These are phyloP conservation scores for Flaveria bidentis DNA, from an alignment of 129 eudicot genomes.

Conservation along the genomic window DNA sequence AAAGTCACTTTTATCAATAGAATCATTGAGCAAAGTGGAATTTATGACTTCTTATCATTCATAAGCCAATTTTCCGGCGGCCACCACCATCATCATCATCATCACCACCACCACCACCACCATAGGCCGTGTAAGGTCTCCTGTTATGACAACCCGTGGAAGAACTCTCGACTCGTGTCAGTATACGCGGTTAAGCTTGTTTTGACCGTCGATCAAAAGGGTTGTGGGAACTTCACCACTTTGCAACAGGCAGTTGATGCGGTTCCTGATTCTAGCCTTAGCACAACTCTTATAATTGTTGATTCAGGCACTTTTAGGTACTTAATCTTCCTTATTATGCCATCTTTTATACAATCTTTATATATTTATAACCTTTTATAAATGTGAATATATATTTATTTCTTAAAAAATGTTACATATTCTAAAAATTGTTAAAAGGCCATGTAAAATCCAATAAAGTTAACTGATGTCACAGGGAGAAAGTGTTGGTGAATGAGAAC, in stretches of 20 bases:
- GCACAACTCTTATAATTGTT: conserved; percentile 59
- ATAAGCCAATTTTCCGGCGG: conserved; percentile 6
- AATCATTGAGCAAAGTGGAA: conserved; percentile 33
- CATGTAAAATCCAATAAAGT: too few relatives aligned
- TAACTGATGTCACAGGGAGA: conserved; percentile 93
- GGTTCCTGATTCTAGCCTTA: conserved; percentile 60
- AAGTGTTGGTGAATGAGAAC: conserved; percentile 49
- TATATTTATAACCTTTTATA: not conserved
- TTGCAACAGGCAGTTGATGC: conserved; percentile 82
- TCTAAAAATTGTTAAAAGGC: too few relatives aligned
- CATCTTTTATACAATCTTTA: not conserved
- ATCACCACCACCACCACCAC: conserved; percentile 46
- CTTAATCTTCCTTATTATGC: not conserved
- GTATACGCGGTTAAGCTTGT: conserved; percentile 49
- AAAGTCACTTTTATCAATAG: conserved; percentile 32
- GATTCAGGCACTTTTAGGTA: conserved; percentile 83
- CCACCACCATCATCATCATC: conserved; percentile 1
- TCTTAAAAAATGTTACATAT: not conserved
- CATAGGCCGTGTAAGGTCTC: conserved; percentile 23
- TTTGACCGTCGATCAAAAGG: conserved; percentile 60
- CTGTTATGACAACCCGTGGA: conserved; percentile 55
- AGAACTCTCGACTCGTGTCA: conserved; percentile 57
- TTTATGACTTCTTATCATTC: conserved; percentile 31
- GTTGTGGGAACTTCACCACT: conserved; percentile 80
- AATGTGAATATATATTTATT: not conserved